Conservation (phyloP, 139 green algal species). For the Gonium pectorale region DNA sequence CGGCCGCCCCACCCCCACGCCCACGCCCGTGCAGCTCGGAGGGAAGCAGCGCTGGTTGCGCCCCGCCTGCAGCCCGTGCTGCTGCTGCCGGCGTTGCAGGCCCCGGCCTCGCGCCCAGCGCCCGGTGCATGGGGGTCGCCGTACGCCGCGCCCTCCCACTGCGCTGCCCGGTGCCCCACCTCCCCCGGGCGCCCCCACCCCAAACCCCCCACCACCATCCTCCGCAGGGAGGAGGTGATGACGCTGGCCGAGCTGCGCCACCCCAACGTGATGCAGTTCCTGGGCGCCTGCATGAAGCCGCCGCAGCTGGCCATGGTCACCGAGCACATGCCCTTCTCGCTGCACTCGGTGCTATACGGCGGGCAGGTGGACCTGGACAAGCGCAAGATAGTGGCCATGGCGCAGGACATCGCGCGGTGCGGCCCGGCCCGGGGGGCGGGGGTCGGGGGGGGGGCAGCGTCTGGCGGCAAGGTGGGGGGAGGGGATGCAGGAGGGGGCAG, state of each 20-base stretch:
- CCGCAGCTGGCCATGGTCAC: conserved; percentile 75
- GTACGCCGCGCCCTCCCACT: background rate
- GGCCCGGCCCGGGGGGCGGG: background rate
- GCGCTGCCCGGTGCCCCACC: background rate
- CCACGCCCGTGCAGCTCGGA: too few species aligned
- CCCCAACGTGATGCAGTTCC: conserved; percentile 78
- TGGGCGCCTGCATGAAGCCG: conserved; percentile 67
- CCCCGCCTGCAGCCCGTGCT: too few species aligned
- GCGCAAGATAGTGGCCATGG: conserved; percentile 48
- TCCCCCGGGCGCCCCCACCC: background rate
- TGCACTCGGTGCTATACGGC: conserved; percentile 71
- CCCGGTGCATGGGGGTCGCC: too few species aligned
- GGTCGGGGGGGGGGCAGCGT: background rate
- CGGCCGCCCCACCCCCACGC: too few species aligned
- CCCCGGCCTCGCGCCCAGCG: too few species aligned
- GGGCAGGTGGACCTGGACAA: conserved; percentile 63
- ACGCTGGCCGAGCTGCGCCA: conserved; percentile 72
- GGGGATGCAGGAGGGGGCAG: background rate
- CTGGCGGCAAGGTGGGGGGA: background rate
- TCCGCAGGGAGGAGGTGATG: conserved; percentile 69
- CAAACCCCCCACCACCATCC: background rate
- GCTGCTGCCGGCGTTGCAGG: too few species aligned
- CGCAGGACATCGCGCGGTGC: conserved; percentile 37
- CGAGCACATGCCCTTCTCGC: conserved; percentile 72
- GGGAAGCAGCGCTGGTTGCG: too few species aligned